Evolutionary conservation across 345 rosid genomes (phyloP), one percentile per base, ranked within the genome.

Genomic region (Moricandia arvensis): DNA sequence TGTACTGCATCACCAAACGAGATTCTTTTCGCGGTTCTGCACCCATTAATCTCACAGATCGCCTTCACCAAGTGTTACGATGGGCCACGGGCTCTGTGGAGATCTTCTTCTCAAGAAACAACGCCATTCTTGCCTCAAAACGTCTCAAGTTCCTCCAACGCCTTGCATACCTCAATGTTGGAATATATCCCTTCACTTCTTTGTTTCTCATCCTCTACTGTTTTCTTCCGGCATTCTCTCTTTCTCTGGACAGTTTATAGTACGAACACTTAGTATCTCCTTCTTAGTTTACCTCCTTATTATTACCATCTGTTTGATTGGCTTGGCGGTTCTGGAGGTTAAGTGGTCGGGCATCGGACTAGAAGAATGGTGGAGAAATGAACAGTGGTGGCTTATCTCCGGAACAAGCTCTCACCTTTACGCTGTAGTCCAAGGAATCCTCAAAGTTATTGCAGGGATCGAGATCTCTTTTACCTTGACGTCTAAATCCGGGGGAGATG

Each of bases 91-190:
- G 55, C 24, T 49, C 55, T 16, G 55, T 49, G 1, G 55, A 49
- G 55, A 49, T 49, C 3, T 49, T 49, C 55, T 49, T 49, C 55
- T 49, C 55, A 15, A 49, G 55, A 49, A 49, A 49, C 55, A 49
- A 49, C 55, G 55, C 55, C 21, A 16, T 49, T 15, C 55, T 49
- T 2, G 55, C 55, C 55, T 49, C 55, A 7, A 49, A 49, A 49
- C 55, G 55, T 49, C 55, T 49, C 55, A 49, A 49, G 55, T 49
- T 49, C 55, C 55, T 49, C 55, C 55, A 49, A 49, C 55, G 55
- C 4, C 55, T 49, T 7, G 55, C 55, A 49, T 49, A 49, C 24
- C 55, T 49, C 4, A 49, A 49, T 49, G 55, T 49, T 3, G 55
- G 55, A 49, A 49, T 49, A 49, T 49, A 49, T 49, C 55, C 55